These are phyloP conservation scores for Galeopsis tetrahit DNA, from an alignment of 257 asterid species.

Conservation along the genomic window DNA sequence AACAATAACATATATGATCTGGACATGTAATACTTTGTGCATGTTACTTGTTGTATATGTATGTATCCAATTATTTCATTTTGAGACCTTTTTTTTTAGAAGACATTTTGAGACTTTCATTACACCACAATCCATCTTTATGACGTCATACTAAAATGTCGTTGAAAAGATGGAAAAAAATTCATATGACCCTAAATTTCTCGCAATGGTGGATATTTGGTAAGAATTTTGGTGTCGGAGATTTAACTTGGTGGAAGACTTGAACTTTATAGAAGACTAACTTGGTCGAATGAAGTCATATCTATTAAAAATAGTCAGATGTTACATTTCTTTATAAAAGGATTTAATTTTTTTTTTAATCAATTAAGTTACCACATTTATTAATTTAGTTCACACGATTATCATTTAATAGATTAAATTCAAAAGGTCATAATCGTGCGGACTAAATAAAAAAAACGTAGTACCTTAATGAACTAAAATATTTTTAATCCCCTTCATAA, in stretches of 20 bases:
- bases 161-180: background rate
- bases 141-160: background rate
- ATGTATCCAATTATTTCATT: constrained; percentile 3
- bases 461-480: too few species aligned
- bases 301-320: background rate
- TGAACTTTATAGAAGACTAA: background rate
- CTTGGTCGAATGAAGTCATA: background rate
- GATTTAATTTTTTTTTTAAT: too few species aligned
- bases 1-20: constrained; percentile 25
- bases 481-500: too few species aligned
- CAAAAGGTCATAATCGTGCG: too few species aligned
- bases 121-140: background rate
- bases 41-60: background rate
- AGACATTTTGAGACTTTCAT: background rate
- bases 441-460: too few species aligned
- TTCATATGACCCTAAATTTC: background rate
- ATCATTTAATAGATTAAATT: too few species aligned
- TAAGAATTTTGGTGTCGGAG: background rate
- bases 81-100: background rate
- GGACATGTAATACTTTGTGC: constrained; percentile 11
- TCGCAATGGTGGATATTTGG: background rate
- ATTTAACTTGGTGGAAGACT: background rate
- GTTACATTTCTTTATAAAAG: background rate
- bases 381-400: too few species aligned
- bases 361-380: too few species aligned